These are phyloP conservation scores for Saccharomycopsis fermentans DNA, from an alignment of 805 yeast species.

Conservation along the genomic window DNA sequence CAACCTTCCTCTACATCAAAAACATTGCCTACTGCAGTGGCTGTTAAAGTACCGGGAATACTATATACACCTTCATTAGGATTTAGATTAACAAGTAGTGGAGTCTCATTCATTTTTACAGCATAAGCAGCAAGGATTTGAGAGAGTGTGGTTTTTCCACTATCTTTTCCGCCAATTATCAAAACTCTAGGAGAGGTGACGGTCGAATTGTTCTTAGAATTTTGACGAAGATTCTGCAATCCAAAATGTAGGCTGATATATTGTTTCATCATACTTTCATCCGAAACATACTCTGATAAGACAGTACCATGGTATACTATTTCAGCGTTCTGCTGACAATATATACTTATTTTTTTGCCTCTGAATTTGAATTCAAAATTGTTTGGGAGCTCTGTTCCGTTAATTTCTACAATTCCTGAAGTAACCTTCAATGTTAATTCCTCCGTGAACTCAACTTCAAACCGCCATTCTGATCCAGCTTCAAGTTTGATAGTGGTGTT, in stretches of 20 bases:
- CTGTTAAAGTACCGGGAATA: constrained; percentile 76
- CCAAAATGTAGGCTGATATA: constrained; percentile 67
- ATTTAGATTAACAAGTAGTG: constrained; percentile 69
- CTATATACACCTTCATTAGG: constrained; percentile 63
- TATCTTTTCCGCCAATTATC: constrained; percentile 57
- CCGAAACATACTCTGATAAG: constrained; percentile 52
- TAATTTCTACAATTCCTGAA: constrained; percentile 76
- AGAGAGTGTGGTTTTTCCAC: constrained; percentile 73
- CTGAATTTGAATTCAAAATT: constrained; percentile 51
- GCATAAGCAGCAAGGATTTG: constrained; percentile 71
- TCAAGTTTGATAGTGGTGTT: constrained; percentile 15
- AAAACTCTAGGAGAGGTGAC: constrained; percentile 43
- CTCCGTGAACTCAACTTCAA: constrained; percentile 50
- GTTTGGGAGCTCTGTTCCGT: constrained; percentile 84
- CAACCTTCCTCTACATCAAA: constrained; percentile 70
- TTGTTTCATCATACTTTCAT: constrained; percentile 56
- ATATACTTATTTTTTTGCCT: constrained; percentile 45
- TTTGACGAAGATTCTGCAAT: constrained; percentile 44
- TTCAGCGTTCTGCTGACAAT: constrained; percentile 31
- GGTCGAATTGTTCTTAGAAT: constrained; percentile 24
- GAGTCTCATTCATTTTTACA: constrained; percentile 49
- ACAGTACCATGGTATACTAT: constrained; percentile 27
- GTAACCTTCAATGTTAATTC: constrained; percentile 40
- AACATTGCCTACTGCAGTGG: constrained; percentile 72
- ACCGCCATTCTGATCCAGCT: constrained; percentile 58